phyloP scores from a whole-genome alignment of 176 grass and related monocot species.

The Eremochloa ophiuroides region DNA sequence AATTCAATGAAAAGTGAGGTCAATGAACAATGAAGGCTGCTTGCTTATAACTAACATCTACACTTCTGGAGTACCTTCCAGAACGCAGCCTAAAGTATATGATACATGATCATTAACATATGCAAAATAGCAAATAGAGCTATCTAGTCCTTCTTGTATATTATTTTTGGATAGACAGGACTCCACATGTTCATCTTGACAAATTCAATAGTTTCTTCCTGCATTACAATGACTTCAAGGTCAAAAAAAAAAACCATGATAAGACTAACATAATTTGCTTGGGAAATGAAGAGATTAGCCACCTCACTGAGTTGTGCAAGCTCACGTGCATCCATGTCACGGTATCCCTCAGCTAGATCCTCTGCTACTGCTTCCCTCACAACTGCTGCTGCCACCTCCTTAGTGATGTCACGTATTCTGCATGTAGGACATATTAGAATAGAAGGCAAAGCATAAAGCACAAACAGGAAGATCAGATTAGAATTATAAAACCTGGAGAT shows the following conservation, averaged over 20 bases:
- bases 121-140: neutral
- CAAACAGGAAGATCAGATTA: constrained; percentile 17
- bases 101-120: neutral
- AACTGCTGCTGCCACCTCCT: constrained; percentile 90
- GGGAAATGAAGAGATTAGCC: constrained; percentile 28
- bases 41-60: neutral
- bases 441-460: constrained; percentile 4
- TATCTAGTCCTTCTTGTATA: constrained; percentile 79
- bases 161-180: constrained; percentile 83
- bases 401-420: constrained; percentile 96
- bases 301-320: constrained; percentile 86
- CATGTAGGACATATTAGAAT: constrained; percentile 16
- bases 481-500: constrained; percentile 66
- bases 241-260: neutral
- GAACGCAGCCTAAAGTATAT: constrained; percentile 10
- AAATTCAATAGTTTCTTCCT: constrained; percentile 87
- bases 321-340: constrained; percentile 83
- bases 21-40: constrained; percentile 15
- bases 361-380: constrained; percentile 88
- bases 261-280: constrained; percentile 7
- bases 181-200: constrained; percentile 91
- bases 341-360: constrained; percentile 92
- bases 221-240: constrained; percentile 8
- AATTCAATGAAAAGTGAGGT: neutral
- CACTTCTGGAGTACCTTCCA: constrained; percentile 21